Conservation (phyloP, 2,329 filamentous ascomycete genomes). For the Bipolaris bicolor region DNA sequence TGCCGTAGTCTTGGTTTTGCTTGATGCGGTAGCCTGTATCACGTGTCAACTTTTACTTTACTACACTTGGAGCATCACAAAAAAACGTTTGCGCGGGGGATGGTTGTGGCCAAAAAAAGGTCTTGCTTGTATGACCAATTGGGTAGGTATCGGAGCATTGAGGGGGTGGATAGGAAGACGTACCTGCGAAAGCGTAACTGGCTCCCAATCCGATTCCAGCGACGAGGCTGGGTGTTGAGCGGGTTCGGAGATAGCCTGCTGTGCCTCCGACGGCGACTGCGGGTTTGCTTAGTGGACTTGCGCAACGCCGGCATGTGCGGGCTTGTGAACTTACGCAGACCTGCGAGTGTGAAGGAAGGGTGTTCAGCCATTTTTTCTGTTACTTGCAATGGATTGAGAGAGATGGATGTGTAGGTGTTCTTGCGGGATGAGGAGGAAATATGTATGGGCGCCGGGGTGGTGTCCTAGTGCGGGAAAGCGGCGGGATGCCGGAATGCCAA, state of each 20-base stretch:
- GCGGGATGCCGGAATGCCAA: constrained; percentile 4
- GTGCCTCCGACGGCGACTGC: constrained; percentile 37
- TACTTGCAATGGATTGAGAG: background rate
- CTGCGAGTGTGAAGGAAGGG: constrained; percentile 39
- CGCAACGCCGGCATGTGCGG: too few species aligned
- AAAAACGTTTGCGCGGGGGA: too few species aligned
- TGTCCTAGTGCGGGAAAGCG: background rate
- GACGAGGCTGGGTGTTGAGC: constrained; percentile 37
- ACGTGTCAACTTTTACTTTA: background rate
- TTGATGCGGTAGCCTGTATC: constrained; percentile 33
- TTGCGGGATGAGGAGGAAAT: too few species aligned
- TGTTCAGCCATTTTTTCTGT: constrained; percentile 33
- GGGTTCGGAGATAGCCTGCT: constrained; percentile 36
- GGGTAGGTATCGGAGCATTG: too few species aligned
- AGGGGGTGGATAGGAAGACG: background rate
- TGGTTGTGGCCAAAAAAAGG: too few species aligned
- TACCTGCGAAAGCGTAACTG: constrained; percentile 37
- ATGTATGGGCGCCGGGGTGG: background rate
- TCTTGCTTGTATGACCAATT: too few species aligned
- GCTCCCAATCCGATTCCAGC: constrained; percentile 35
- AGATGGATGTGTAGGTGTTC: background rate
- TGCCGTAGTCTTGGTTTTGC: constrained; percentile 38
- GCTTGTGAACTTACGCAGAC: constrained; percentile 26
- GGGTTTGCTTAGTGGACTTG: constrained; percentile 5
- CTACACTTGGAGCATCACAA: background rate